A percentile compares a stretch with the other conserved stretches of the same genome.
phyloP scores from a whole-genome alignment of 179 eudicot genomes.

The Beta macrorhiza region DNA sequence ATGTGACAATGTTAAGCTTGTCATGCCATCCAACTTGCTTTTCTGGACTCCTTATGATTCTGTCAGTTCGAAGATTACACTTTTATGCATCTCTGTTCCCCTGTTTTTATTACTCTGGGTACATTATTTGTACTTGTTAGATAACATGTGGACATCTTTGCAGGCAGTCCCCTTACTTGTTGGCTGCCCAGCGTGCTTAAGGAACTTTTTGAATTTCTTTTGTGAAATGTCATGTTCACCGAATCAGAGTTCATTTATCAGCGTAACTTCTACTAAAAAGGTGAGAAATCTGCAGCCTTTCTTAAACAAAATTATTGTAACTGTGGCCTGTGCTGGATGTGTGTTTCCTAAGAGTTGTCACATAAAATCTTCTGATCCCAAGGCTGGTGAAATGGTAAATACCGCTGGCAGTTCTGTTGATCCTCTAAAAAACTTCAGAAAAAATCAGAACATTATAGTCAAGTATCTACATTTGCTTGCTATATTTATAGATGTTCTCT shows the following conservation, averaged over 20 bases:
- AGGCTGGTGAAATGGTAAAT: constrained; percentile 10
- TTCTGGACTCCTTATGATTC: not conserved
- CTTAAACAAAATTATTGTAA: not conserved
- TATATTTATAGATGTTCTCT: not conserved
- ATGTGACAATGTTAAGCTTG: not conserved
- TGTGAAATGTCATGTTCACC: constrained; percentile 99
- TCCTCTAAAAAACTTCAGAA: not conserved
- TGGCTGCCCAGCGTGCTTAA: constrained; percentile 99
- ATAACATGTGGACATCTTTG: constrained; percentile 30
- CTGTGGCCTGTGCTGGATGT: not conserved
- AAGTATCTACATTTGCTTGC: not conserved
- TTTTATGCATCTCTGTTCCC: not conserved
- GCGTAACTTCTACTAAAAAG: constrained; percentile 78
- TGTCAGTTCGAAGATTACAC: not conserved
- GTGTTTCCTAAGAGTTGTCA: not conserved
- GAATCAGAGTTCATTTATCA: constrained; percentile 87
- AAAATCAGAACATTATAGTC: not conserved
- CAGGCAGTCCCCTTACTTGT: constrained; percentile 96
- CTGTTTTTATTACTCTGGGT: not conserved
- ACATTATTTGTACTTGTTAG: constrained; percentile 2
- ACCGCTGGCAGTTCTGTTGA: not conserved
- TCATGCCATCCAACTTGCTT: not conserved
- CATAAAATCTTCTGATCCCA: not conserved
- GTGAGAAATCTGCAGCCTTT: constrained; percentile 39
- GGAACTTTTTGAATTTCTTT: constrained; percentile 91